Base-by-base conservation (phyloP, 805 yeast species). In the Metschnikowia borealis region DNA sequence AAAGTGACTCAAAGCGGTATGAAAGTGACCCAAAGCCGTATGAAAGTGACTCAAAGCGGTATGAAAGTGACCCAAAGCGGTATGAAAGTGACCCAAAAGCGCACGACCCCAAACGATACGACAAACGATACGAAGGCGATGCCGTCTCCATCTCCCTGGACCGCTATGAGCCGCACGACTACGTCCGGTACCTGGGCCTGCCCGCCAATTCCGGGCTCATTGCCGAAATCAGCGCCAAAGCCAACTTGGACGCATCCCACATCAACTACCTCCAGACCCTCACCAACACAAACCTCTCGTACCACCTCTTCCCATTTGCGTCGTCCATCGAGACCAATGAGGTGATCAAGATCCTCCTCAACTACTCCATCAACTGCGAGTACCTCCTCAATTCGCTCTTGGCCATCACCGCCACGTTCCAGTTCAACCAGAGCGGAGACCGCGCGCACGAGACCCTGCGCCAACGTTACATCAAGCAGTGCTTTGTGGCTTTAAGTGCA, bases 251-350 rank as follows among this genome's bases (percentile, higher is more conserved):
- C 8, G 68, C 61, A 3, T 66, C 68, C 6, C 72, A 71, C 60
- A 55, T 59, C 23, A 54, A 57, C n/a, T 72, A 71, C 51, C 56
- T 72, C 36, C 60, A 64, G 37, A 53, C 60, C 13, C 58, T 71
- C 36, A 60, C 68, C 15, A 54, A 54, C 38, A 62, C 71, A 7
- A 62, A 62, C n/a, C 51, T 69, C n/a, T 61, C 67, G 37, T 65
- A 50, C 50, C 67, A 63, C 40, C 45, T 72, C 18, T 70, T 66
- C 50, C 77, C 77, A 7, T 70, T 69, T 58, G 73, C 74, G 1
- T 55, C 65, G 15, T 63, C 66, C 44, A 58, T 67, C 11, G 74
- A 67, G 44, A 51, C 60, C 32, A 72, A 72, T 54, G 70, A 64
- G 47, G 74, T 66, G 21, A 62, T 68, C 18, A 61, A 62, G 42